phyloP scores from a whole-genome alignment of 2,329 filamentous ascomycete species.

The Delphinella strobiligena region DNA sequence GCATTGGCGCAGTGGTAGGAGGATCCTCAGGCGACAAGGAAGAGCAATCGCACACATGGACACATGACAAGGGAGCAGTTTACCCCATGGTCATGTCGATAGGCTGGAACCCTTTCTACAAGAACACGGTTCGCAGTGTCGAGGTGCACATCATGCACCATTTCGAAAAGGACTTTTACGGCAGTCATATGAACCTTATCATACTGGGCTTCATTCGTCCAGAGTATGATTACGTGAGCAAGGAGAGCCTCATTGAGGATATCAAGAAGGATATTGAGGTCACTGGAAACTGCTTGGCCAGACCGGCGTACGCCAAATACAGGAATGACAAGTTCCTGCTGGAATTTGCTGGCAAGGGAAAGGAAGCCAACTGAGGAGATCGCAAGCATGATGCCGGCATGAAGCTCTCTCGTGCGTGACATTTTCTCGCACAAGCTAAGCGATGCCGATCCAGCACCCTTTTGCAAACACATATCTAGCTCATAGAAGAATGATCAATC shows the following conservation, averaged over 20 bases:
- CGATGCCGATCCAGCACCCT: too few relatives aligned
- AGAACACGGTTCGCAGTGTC: conserved; percentile 74
- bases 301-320: conserved; percentile 48
- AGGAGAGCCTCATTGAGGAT: conserved; percentile 76
- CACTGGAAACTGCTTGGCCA: conserved; percentile 56
- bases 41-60: conserved; percentile 4
- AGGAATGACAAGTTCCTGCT: conserved; percentile 33
- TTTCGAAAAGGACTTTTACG: conserved; percentile 78
- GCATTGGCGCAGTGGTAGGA: conserved; percentile 11
- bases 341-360: conserved; percentile 19
- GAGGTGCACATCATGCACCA: conserved; percentile 53
- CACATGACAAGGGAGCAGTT: conserved; percentile 27
- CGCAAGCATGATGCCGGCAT: background rate
- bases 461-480: too few relatives aligned
- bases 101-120: conserved; percentile 96
- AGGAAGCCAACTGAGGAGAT: conserved; percentile 16
- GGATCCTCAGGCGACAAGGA: conserved; percentile 6
- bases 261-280: conserved; percentile 84
- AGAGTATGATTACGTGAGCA: conserved; percentile 75
- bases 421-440: too few relatives aligned
- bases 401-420: background rate
- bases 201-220: conserved; percentile 81
- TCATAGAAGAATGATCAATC: too few relatives aligned
- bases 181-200: conserved; percentile 61
- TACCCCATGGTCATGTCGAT: conserved; percentile 89